Percentiles rank a stretch among this genome's conserved stretches.
These are phyloP conservation scores for Pouteria glomerata DNA, from an alignment of 148 eudicot species.

Conservation along the genomic window DNA sequence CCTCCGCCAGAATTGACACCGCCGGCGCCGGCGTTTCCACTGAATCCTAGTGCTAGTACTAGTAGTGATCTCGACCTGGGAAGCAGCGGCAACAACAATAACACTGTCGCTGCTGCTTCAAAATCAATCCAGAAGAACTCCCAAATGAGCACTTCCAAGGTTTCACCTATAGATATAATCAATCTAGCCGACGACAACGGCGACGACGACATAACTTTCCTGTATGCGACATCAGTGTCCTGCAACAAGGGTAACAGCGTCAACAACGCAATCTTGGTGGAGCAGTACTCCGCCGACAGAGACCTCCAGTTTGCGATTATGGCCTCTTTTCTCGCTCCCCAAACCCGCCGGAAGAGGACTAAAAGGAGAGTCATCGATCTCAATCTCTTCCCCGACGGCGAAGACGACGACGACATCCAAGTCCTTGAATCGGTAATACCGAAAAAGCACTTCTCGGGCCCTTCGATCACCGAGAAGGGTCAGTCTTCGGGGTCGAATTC, in stretches of 20 bases:
- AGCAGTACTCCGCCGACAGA: constrained; percentile 11
- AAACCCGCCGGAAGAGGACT: not conserved
- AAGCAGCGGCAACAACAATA: not conserved
- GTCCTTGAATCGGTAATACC: not conserved
- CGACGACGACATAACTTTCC: not conserved
- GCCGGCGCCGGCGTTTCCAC: not conserved
- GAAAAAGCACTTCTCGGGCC: too few species aligned
- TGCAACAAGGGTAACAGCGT: constrained; percentile 10
- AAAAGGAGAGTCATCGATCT: constrained; percentile 7
- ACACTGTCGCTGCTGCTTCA: not conserved
- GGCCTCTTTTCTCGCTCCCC: not conserved
- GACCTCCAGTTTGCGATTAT: constrained; percentile 5
- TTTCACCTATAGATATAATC: not conserved
- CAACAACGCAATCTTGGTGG: constrained; percentile 26
- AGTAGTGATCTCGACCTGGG: too few species aligned
- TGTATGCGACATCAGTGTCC: not conserved
- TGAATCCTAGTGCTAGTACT: too few species aligned
- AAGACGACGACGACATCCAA: constrained; percentile 20
- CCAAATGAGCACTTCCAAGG: not conserved
- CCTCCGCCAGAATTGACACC: not conserved
- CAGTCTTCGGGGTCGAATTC: constrained; percentile 32
- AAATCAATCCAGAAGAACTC: not conserved
- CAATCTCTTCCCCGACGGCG: constrained; percentile 14
- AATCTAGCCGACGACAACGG: constrained; percentile 4
- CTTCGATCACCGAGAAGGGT: constrained; percentile 26